A percentile compares a stretch with the other conserved stretches of the same genome.
These are phyloP conservation scores for Geosmithia putterillii DNA, from an alignment of 2,329 filamentous ascomycete species.

Conservation along the genomic window DNA sequence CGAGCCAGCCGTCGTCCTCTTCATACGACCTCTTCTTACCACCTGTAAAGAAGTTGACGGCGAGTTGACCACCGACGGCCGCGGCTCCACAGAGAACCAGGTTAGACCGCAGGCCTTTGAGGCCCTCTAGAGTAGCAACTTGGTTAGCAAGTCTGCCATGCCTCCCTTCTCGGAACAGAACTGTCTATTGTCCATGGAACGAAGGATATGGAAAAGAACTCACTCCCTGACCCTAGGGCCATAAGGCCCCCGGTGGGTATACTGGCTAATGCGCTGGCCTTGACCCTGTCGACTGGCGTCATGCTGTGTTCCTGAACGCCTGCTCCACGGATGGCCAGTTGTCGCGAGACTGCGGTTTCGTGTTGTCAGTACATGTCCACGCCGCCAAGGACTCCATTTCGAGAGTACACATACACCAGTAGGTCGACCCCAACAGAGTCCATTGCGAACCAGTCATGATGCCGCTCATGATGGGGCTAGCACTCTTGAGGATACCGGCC, in stretches of 20 bases:
- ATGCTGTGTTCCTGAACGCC: constrained; percentile 35
- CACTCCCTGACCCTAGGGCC: background rate
- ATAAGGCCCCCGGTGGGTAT: constrained; percentile 12
- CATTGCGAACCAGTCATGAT: constrained; percentile 66
- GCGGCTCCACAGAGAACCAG: constrained; percentile 32
- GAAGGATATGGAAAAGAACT: background rate
- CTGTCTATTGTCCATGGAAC: background rate
- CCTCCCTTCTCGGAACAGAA: no score
- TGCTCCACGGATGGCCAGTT: constrained; percentile 32
- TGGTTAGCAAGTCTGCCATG: background rate
- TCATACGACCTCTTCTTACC: constrained; percentile 16
- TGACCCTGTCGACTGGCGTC: constrained; percentile 46
- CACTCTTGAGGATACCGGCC: constrained; percentile 58
- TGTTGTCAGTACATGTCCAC: constrained; percentile 3
- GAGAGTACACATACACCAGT: constrained; percentile 43
- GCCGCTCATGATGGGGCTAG: constrained; percentile 58
- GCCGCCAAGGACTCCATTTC: background rate
- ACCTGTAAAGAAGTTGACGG: constrained; percentile 17
- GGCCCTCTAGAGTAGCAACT: background rate
- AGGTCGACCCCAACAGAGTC: constrained; percentile 65
- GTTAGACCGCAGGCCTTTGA: background rate
- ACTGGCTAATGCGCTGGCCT: constrained; percentile 59
- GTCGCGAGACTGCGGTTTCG: constrained; percentile 29
- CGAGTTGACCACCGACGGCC: constrained; percentile 25
- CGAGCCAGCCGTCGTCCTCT: constrained; percentile 31